Base-by-base conservation (phyloP, 352 stramenopile genomes). In the Phytophthora litchii region DNA sequence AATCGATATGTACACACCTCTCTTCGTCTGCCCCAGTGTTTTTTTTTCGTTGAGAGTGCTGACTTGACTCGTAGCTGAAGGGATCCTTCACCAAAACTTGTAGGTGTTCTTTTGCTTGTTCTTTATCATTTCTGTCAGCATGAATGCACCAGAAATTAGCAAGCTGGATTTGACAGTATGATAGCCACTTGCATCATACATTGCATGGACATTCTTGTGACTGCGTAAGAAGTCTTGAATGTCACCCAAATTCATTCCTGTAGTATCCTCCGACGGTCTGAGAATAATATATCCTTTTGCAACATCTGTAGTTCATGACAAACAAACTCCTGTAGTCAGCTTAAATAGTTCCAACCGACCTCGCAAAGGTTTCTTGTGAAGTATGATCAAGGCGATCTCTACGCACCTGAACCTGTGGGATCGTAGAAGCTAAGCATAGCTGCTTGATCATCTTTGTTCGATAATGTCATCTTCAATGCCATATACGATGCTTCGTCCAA, bases 271-370 rank as follows among this genome's bases (percentile, higher is more conserved):
- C 3, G 60, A 42, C 13, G 65, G 47, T 27, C 66, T 54, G 19
- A 83, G 29, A 16, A 79, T 35, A 10, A 83, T 53, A 25, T 64
- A 80, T 38, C 50, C 44, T 54, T 77, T 83, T 3, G 47, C 40
- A 41, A 50, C 21, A 55, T 83, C 74, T 83, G 41, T 37, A 16
- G 36, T 36, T 43, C 25, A 60, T 17, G 19, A 41, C 12, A 37
- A 35, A n/a, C 32, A 36, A 57, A 31, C 21, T 11, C 16, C 31
- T 57, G 1, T 21, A 23, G 25, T 47, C 16, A 60, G 27, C 11
- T 14, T 40, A 32, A 11, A 20, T 4, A 10, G 10, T 47, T 23
- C 11, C 4, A 41, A 17, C 27, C 38, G 25, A 27, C 9, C 6
- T 20, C 27, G 7, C 17, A 50, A 53, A 36, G 13, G 19, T 35